phyloP scores from a whole-genome alignment of 1,284 basidiomycete species.

The Filobasidium uniguttulatum region DNA sequence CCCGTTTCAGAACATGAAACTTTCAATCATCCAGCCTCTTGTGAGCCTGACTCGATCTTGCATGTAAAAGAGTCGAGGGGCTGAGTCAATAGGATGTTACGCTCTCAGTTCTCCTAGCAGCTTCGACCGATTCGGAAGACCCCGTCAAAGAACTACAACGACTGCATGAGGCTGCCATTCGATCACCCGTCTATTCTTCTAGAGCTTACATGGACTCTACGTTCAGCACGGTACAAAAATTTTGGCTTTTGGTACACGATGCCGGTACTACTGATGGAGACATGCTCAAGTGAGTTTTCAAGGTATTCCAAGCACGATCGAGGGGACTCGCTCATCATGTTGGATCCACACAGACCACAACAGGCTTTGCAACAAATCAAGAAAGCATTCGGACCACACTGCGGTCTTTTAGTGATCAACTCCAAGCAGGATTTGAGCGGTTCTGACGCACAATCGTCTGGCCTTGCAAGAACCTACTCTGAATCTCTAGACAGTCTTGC shows the following conservation, averaged over 20 bases:
- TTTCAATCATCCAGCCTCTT: slow-evolving; percentile 36
- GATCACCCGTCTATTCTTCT: slow-evolving; percentile 20
- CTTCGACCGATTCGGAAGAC: slow-evolving; percentile 30
- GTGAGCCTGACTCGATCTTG: slow-evolving; percentile 8
- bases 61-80: neutral
- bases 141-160: slow-evolving; percentile 28
- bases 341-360: slow-evolving; percentile 19
- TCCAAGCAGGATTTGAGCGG: too few species aligned
- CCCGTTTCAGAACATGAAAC: slow-evolving; percentile 33
- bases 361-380: slow-evolving; percentile 30
- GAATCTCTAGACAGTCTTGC: neutral
- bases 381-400: slow-evolving; percentile 35
- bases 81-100: neutral
- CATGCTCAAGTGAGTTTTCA: slow-evolving; percentile 22
- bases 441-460: slow-evolving; percentile 17
- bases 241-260: slow-evolving; percentile 37
- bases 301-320: neutral
- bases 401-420: slow-evolving; percentile 34
- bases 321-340: too few species aligned
- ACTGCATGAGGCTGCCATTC: slow-evolving; percentile 16
- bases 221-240: slow-evolving; percentile 23
- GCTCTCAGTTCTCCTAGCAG: slow-evolving; percentile 25
- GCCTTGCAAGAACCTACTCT: neutral
- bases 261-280: slow-evolving; percentile 25
- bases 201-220: slow-evolving; percentile 32